Base-by-base conservation (phyloP, 257 asterid genomes). In the Asclepias syriaca region DNA sequence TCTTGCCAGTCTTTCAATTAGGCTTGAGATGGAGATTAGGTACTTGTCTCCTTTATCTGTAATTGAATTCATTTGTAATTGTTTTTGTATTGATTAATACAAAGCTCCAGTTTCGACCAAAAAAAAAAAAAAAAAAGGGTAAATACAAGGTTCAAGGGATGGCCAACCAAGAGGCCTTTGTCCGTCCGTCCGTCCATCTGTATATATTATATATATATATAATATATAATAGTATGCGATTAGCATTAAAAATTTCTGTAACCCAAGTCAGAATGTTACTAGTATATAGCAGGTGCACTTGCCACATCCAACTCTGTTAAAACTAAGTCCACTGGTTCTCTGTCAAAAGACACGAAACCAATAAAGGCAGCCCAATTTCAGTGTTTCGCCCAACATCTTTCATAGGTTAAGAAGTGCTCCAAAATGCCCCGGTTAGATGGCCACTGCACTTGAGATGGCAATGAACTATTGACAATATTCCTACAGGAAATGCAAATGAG, bases 391-490 rank as follows among this genome's bases (percentile, higher is more conserved):
- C 37, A 27, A 63, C 51, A n/a, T 70, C 70, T 69, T 46, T 77
- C 74, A 66, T 64, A 75, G 72, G 84, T 86, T 80, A 76, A 87
- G 43, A 75, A 39, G 48, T 24, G 72, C 75, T 72, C 80, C 77
- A 79, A 71, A 81, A 71, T 65, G 70, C 57, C 68, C 61, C 1
- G 77, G 83, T 83, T 81, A 80, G 74, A 77, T 72, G 66, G 66
- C 68, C 39, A 57, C 57, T 61, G 74, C 57, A 77, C 80, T 61
- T 68, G 65, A 57, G 83, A 79, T 77, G 85, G 75, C 84, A 75
- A 71, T 69, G 66, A 68, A 77, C 85, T 82, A 85, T 83, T 79
- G 83, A 81, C 89, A 87, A 77, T 61, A 74, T 45, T 72, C 58
- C 75, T 27, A 56, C 58, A 46, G 65, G 66, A 46, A 66, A 72